Percentiles rank a stretch among this genome's conserved stretches.
Conservation (phyloP, 2,329 filamentous ascomycete species). For the Pyricularia pennisetigena region DNA sequence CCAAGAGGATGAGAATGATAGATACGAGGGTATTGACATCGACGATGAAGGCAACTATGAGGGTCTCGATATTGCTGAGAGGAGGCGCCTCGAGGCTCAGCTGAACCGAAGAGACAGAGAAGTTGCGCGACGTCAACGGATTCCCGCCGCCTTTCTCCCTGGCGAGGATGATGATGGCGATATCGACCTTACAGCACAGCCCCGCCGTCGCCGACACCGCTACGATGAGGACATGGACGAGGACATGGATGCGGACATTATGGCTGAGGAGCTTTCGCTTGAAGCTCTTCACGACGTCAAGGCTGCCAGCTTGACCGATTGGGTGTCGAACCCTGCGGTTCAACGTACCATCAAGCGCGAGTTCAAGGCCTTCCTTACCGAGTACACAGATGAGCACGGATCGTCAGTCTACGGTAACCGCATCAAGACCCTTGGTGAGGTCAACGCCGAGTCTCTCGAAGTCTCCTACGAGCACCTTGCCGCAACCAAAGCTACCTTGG, state of each 20-base stretch:
- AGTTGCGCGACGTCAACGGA: conserved; percentile 53
- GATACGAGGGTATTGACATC: conserved; percentile 61
- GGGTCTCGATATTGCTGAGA: conserved; percentile 53
- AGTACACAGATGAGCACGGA: conserved; percentile 84
- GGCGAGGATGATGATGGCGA: conserved; percentile 71
- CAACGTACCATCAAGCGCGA: conserved; percentile 90
- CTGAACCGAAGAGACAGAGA: conserved; percentile 67
- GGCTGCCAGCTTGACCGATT: conserved; percentile 84
- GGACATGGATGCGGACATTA: conserved; percentile 83
- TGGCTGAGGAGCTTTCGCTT: conserved; percentile 89
- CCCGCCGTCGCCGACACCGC: conserved; percentile 72
- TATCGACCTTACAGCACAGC: conserved; percentile 76
- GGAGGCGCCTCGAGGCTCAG: conserved; percentile 62
- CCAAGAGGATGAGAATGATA: conserved; percentile 53
- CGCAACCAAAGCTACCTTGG: conserved; percentile 82
- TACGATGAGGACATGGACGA: conserved; percentile 95
- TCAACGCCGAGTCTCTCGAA: conserved; percentile 93
- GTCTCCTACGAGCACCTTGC: conserved; percentile 92
- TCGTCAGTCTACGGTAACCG: conserved; percentile 91
- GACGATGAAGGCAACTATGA: conserved; percentile 73
- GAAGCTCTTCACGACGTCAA: conserved; percentile 91
- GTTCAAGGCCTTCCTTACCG: conserved; percentile 95
- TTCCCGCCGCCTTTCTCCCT: conserved; percentile 64
- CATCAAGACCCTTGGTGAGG: conserved; percentile 89
- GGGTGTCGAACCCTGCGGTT: conserved; percentile 84